Evolutionary conservation across 2,329 filamentous ascomycete genomes (phyloP), one percentile per base, ranked within the genome.

Genomic region (Escovopsis weberi): DNA sequence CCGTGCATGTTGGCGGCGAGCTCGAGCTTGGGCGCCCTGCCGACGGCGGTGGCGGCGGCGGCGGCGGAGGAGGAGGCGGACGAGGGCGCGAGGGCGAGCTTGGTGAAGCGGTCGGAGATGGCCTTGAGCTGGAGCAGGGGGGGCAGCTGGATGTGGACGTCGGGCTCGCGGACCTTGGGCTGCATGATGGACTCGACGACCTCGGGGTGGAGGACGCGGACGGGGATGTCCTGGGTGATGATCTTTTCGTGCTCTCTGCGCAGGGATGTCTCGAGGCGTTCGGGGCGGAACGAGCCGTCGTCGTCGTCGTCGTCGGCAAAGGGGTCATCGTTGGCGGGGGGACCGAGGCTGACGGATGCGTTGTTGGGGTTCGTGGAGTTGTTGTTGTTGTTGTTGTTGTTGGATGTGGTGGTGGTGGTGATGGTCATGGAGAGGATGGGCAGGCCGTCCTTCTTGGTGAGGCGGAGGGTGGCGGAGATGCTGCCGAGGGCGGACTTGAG

Each of bases 1-100:
- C 91, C 91, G 61, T 94, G 85, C 86, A 94, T 94, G 61, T 95
- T 98, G 28, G 88, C 91, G 42, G 82, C 82, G 37, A 96, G 65
- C 58, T 94, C 86, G 3, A 98, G 68, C 54, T 87, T 85, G 0
- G 85, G 76, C 4, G 65, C 64, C 26, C 64, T 57, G 37, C 63
- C 63, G 33, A 67, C 46, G 32, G 50, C 47, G 4, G 55, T 51
- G n/a, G 58, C 66, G 28, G 28, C 28, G 28, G 28, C 6, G 28
- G 28, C 28, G 28, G 28, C 2, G 28, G 28, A 30, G 28, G 2
- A 30, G 28, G 28, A 30, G 32, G 67, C 46, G 32, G 50, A 47
- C 4, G 55, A 52, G n/a, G 58, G 66, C 19, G 68, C 65, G 39
- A 74, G 63, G 4, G 85, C 85, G 3, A 96, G 75, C 55, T 85